Percentiles rank a stretch among this genome's conserved stretches.
These are phyloP conservation scores for Colletotrichum viniferum DNA, from an alignment of 2,329 filamentous ascomycete genomes.

Conservation along the genomic window DNA sequence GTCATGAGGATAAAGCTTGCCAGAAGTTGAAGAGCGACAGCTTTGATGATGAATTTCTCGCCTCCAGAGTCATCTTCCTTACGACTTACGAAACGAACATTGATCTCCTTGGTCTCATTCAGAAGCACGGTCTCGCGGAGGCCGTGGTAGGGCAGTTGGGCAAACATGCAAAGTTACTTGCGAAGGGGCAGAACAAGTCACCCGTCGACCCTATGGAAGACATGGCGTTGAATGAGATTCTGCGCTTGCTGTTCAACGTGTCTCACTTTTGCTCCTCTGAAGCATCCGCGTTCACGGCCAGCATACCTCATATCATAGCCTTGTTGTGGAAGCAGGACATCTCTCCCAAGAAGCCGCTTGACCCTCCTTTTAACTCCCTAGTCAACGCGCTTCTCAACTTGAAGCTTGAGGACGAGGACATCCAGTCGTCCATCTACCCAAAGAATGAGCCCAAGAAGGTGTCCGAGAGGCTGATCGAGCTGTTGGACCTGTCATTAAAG, in stretches of 20 bases:
- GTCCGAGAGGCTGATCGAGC: constrained; percentile 67
- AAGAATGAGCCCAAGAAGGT: constrained; percentile 62
- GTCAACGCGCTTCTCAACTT: constrained; percentile 85
- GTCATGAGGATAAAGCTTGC: constrained; percentile 70
- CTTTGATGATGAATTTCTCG: constrained; percentile 85
- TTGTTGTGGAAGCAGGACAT: constrained; percentile 68
- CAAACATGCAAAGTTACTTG: constrained; percentile 64
- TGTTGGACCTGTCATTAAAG: constrained; percentile 71
- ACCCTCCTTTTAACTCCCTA: constrained; percentile 72
- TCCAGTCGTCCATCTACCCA: constrained; percentile 68
- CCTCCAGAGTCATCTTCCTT: constrained; percentile 79
- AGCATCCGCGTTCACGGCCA: constrained; percentile 64
- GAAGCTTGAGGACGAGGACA: constrained; percentile 63
- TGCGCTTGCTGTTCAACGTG: constrained; percentile 90
- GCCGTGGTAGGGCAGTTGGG: constrained; percentile 72
- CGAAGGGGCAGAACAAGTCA: constrained; percentile 29
- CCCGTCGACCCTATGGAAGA: constrained; percentile 67
- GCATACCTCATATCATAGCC: constrained; percentile 72
- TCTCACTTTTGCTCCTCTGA: constrained; percentile 74
- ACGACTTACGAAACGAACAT: constrained; percentile 78
- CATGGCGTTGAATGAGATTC: constrained; percentile 81
- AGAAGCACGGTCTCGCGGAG: constrained; percentile 69
- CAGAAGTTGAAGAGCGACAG: constrained; percentile 73
- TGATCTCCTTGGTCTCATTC: constrained; percentile 68
- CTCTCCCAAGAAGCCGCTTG: constrained; percentile 68